Base-by-base conservation (phyloP, 176 grass and related monocot species). In the Aegilops tauschii region DNA sequence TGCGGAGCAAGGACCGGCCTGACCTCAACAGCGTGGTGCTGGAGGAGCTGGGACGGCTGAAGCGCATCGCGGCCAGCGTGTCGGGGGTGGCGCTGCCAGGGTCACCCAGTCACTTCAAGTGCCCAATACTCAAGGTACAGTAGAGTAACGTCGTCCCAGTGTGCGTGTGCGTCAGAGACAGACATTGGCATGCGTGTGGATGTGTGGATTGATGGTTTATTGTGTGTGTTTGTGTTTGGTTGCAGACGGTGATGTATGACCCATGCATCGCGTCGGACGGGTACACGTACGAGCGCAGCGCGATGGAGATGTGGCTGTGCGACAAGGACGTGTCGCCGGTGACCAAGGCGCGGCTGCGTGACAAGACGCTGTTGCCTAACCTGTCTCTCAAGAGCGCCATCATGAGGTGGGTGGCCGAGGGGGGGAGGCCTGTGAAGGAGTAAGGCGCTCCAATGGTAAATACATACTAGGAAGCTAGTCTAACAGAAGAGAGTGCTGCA, bases 181-280 rank as follows among this genome's bases (percentile, higher is more conserved):
- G 17, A 21, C 28, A 67, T 40, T 9, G n/a, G 12, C 10, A 71
- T 5, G 20, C 6, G 5, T 39, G 32, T 70, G 67, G 67, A n/a
- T 32, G 9, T 39, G 32, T 70, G 34, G 67, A 39, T 17, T 70
- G 18, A 70, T 37, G n/a, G 34, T 20, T 70, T 21, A 20, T 21
- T 18, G 65, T 13, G 45, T 47, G 44, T 45, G 45, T 44, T 12
- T 68, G 34, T 40, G 68, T 21, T 71, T 39, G 9, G 35, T 73
- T 73, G 84, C 36, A 96, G 94, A 88, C 82, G 69, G 70, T 91
- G 77, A 96, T 96, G 94, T 34, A 88, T 68, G 86, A 97, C 81
- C 94, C 94, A 1, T 94, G 80, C 84, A 84, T 94, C n/a, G 92
- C 94, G 31, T 90, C 92, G 29, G 94, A 96, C 58, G 94, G 94